These are phyloP conservation scores for Blumeriella jaapii DNA, from an alignment of 2,329 filamentous ascomycete species.

Conservation along the genomic window DNA sequence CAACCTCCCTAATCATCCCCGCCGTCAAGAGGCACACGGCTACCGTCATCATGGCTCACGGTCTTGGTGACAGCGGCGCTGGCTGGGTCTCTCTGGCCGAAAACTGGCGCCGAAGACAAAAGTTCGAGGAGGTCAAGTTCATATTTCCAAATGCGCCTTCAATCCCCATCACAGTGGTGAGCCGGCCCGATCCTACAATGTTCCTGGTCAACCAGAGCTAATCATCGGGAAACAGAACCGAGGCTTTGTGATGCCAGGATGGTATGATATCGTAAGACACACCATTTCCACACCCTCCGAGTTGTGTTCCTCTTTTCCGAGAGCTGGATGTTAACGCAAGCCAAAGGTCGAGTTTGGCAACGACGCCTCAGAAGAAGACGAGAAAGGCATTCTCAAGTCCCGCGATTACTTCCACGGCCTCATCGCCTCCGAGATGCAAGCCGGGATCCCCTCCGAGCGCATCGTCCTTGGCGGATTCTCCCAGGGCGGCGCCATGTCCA, in stretches of 20 bases:
- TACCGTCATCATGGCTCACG: slow-evolving; percentile 89
- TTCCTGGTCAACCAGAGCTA: slow-evolving; percentile 5
- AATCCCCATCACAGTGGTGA: slow-evolving; percentile 74
- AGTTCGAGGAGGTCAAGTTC: slow-evolving; percentile 85
- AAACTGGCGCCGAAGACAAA: slow-evolving; percentile 70
- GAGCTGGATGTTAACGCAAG: slow-evolving; percentile 2
- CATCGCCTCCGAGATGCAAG: slow-evolving; percentile 68
- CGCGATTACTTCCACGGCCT: slow-evolving; percentile 67
- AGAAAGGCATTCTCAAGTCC: slow-evolving; percentile 60
- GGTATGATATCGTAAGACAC: slow-evolving; percentile 69
- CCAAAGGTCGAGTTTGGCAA: slow-evolving; percentile 34
- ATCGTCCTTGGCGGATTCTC: slow-evolving; percentile 82
- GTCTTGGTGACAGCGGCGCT: slow-evolving; percentile 71
- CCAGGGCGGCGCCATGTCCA: slow-evolving; percentile 77
- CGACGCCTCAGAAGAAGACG: slow-evolving; percentile 45
- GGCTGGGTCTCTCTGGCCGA: slow-evolving; percentile 77
- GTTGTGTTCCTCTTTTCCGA: too few species aligned
- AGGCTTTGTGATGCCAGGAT: slow-evolving; percentile 73
- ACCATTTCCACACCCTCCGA: too few species aligned
- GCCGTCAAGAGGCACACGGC: slow-evolving; percentile 78
- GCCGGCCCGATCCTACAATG: not conserved
- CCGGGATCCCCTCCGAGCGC: slow-evolving; percentile 69
- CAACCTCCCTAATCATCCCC: slow-evolving; percentile 54
- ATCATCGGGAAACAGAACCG: slow-evolving; percentile 47
- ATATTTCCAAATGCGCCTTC: slow-evolving; percentile 82